phyloP scores from a whole-genome alignment of 202 grass and related monocot genomes.

The Digitaria exilis region DNA sequence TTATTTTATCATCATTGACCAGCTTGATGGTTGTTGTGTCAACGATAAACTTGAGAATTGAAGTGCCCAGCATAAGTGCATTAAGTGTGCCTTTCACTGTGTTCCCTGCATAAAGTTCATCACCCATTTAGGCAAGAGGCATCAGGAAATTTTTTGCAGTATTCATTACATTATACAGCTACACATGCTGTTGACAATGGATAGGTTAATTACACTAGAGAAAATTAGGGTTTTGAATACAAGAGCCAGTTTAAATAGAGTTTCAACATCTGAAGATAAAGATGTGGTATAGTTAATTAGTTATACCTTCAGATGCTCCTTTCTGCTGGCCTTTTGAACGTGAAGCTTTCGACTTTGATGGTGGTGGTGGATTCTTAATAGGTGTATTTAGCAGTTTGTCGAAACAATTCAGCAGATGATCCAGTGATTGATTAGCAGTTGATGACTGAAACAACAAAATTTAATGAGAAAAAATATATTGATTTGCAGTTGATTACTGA shows the following conservation, averaged over 20 bases:
- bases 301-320: slow-evolving; percentile 50
- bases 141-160: not conserved
- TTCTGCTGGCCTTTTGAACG: slow-evolving; percentile 31
- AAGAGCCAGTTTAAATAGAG: slow-evolving; percentile 24
- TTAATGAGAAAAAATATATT: slow-evolving; percentile 10
- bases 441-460: slow-evolving; percentile 46
- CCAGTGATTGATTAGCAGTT: slow-evolving; percentile 52
- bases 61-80: slow-evolving; percentile 57
- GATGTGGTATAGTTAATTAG: not conserved
- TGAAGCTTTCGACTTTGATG: slow-evolving; percentile 50
- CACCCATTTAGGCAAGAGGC: slow-evolving; percentile 7
- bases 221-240: not conserved
- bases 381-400: slow-evolving; percentile 52
- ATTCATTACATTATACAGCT: not conserved
- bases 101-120: slow-evolving; percentile 54
- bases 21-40: slow-evolving; percentile 58
- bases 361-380: slow-evolving; percentile 19
- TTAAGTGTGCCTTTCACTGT: slow-evolving; percentile 52
- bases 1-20: slow-evolving; percentile 51
- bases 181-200: not conserved
- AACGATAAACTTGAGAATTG: slow-evolving; percentile 72
- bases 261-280: not conserved
- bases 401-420: slow-evolving; percentile 69
- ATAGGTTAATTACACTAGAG: not conserved
- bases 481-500: slow-evolving; percentile 52